Evolutionary conservation across 441 rosid species (phyloP), one percentile per base, ranked within the genome.

Genomic region (Aleurites moluccanus): DNA sequence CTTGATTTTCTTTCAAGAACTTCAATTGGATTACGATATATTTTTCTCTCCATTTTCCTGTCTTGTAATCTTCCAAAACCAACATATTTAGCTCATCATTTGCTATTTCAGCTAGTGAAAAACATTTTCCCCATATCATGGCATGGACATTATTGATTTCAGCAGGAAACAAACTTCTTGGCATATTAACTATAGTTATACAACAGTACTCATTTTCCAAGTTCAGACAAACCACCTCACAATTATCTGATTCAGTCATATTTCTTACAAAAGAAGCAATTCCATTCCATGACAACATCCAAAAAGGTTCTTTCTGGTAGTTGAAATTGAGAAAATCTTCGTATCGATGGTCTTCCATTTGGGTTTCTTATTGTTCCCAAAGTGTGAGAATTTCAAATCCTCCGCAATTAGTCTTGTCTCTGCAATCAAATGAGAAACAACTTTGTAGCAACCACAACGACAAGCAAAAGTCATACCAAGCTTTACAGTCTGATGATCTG

Each of bases 11-110:
- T 18, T 45, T 53, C 55, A 76, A 27, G 45, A 62, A 53, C n/a
- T n/a, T n/a, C 59, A 28, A 42, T 23, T 25, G 50, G 64, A 42
- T 30, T 20, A 42, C 15, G 11, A 40, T 61, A 16, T 76, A 70
- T 35, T 14, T 14, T 20, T 42, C 74, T 27, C 44, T 55, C 70
- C 74, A 76, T 49, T 53, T 53, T 18, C 49, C 13, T 33, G 27
- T 52, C 60, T 30, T 63, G 10, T 25, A n/a, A 50, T 75, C 68
- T 35, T 45, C 30, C 13, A 62, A 38, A 1, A 55, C 47, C 8
- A 30, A 9, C 9, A 47, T 45, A 42, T 30, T 35, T 14, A 75
- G 42, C 16, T 69, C 65, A 2, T 69, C 23, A 13, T 27, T 64
- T 53, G 27, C 64, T 1, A 69, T 61, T 2, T 64, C 59, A 20